Base-by-base conservation (phyloP, 805 yeast species). In the Metschnikowia sp. region DNA sequence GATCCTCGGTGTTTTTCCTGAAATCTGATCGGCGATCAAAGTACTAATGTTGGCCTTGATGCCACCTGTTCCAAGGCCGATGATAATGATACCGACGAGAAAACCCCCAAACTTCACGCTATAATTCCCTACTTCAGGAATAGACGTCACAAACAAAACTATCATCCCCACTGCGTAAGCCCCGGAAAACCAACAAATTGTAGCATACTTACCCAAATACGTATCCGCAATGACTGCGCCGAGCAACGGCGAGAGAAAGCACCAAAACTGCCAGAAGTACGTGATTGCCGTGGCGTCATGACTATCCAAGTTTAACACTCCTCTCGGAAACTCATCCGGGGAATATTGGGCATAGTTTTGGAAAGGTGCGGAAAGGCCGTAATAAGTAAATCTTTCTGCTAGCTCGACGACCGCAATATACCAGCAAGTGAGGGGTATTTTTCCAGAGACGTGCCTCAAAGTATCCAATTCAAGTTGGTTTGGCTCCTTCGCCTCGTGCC, bases 31-130 rank as follows among this genome's bases (percentile, higher is more conserved):
- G 39, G 89, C 91, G 60, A 87, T 81, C 61, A 87, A 72, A 26
- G 86, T 84, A 8, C 89, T 80, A 26, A 86, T 81, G 58, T 86
- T 85, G 34, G 90, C 74, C 64, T 87, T 87, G 61, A 87, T 86
- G 56, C 89, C 84, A 60, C 94, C 94, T 30, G 94, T 83, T 38
- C 88, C 92, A 32, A 84, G 55, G 57, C 92, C 92, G 57, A 87
- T 78, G 43, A 81, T 63, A 45, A 81, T 64, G 63, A 82, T 76
- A 29, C 80, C 76, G 38, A 72, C 68, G 40, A 78, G 60, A 48
- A 81, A 79, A 38, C 91, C 91, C 51, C 82, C 89, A 40, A 81
- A 62, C 32, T 86, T 80, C 30, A 81, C 77, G 11, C 70, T 69
- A 36, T 65, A 62, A 28, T 63, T 62, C 32, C 77, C 68, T 34